phyloP scores from a whole-genome alignment of 2,329 filamentous ascomycete genomes.

The Helminthosporium solani region DNA sequence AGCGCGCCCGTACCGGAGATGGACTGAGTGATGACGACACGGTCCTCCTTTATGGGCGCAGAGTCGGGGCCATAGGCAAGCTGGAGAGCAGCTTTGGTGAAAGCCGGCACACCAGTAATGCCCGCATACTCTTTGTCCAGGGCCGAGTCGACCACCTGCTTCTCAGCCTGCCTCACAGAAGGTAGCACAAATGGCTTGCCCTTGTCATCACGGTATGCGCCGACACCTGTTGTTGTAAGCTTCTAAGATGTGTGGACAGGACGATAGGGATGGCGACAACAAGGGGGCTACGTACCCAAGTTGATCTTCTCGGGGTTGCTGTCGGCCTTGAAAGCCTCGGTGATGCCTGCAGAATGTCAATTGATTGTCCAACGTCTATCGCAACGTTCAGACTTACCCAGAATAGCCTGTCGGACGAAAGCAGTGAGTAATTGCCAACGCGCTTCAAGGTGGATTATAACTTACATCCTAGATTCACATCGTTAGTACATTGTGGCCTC shows the following conservation, averaged over 20 bases:
- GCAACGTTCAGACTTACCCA: constrained; percentile 56
- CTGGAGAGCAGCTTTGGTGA: constrained; percentile 87
- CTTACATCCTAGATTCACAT: constrained; percentile 39
- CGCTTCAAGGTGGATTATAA: constrained; percentile 3
- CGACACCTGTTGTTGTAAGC: constrained; percentile 66
- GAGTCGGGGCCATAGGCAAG: constrained; percentile 88
- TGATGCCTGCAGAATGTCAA: constrained; percentile 64
- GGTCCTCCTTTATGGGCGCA: constrained; percentile 68
- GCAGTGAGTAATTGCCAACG: constrained; percentile 20
- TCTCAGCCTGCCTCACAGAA: constrained; percentile 85
- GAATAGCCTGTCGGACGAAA: constrained; percentile 63
- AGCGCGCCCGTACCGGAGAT: constrained; percentile 97
- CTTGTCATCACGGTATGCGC: constrained; percentile 96
- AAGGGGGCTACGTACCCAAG: constrained; percentile 67
- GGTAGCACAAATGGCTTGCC: constrained; percentile 98
- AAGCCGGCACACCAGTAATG: constrained; percentile 87
- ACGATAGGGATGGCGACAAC: too few relatives aligned
- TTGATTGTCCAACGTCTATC: not conserved
- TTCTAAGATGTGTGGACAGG: not conserved
- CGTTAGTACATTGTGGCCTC: constrained; percentile 20
- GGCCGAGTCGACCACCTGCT: constrained; percentile 73
- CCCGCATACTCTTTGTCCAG: constrained; percentile 97
- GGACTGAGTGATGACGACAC: constrained; percentile 91
- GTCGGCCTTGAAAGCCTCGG: constrained; percentile 98
- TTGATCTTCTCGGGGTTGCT: constrained; percentile 95